Conservation (phyloP, 139 green algal species). For the Coelastrella sp. region DNA sequence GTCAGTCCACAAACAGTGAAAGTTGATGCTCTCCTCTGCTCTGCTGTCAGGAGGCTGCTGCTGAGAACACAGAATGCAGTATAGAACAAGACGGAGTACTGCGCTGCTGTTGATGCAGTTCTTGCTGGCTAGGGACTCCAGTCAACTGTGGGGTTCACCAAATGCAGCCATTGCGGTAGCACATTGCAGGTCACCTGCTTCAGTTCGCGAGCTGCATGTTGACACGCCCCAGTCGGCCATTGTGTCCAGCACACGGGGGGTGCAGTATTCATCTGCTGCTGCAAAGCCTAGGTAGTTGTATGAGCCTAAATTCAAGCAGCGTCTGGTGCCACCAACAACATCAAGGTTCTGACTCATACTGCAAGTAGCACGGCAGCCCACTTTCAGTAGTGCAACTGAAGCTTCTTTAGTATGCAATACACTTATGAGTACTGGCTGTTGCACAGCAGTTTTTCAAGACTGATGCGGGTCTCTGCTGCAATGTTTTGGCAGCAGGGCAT, state of each 20-base stretch:
- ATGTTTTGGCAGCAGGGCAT: background rate
- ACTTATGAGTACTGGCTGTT: background rate
- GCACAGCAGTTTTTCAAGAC: background rate
- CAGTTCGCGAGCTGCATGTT: slow-evolving; percentile 71
- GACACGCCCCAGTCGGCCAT: slow-evolving; percentile 72
- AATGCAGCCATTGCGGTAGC: too few species aligned
- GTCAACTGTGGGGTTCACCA: too few species aligned
- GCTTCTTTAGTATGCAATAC: background rate
- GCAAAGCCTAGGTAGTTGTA: slow-evolving; percentile 99
- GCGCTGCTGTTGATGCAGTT: too few species aligned
- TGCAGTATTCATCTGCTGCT: slow-evolving; percentile 94
- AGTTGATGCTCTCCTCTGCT: too few species aligned
- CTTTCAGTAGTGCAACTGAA: too few species aligned
- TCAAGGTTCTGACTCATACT: slow-evolving; percentile 56
- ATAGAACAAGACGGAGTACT: too few species aligned
- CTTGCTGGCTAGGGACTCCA: too few species aligned
- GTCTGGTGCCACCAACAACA: slow-evolving; percentile 66
- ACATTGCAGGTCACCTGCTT: slow-evolving; percentile 59
- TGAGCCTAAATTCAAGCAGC: slow-evolving; percentile 95
- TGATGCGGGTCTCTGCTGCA: background rate
- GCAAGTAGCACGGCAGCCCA: background rate
- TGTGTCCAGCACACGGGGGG: slow-evolving; percentile 80
- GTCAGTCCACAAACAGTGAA: too few species aligned
- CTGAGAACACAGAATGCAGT: too few species aligned
- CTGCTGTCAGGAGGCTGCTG: background rate